These are phyloP conservation scores for Boletus smithii DNA, from an alignment of 1,284 basidiomycete species.

Conservation along the genomic window DNA sequence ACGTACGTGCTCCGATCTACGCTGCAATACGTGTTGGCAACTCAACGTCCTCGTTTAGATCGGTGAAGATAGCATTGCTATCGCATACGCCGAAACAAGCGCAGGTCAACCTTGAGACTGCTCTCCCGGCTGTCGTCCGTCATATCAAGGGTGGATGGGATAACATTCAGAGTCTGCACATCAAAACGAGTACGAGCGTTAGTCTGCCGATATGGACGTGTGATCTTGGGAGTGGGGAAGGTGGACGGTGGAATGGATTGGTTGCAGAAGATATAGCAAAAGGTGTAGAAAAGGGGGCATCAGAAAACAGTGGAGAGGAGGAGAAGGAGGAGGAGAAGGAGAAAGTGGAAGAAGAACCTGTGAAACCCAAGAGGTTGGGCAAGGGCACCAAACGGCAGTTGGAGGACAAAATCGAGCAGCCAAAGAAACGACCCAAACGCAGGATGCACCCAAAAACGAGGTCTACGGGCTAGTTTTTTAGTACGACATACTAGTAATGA, in stretches of 20 bases:
- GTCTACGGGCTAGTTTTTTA: too few species aligned
- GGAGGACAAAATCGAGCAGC: slow-evolving; percentile 11
- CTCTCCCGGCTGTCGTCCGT: slow-evolving; percentile 74
- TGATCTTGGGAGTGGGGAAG: slow-evolving; percentile 57
- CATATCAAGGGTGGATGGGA: slow-evolving; percentile 84
- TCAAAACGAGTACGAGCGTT: slow-evolving; percentile 88
- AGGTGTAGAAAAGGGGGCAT: slow-evolving; percentile 21
- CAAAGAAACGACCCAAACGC: slow-evolving; percentile 19
- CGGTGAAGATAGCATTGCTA: slow-evolving; percentile 81
- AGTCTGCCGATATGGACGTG: slow-evolving; percentile 90
- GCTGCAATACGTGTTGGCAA: background rate
- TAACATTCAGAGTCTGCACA: slow-evolving; percentile 85
- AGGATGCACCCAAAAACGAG: too few species aligned
- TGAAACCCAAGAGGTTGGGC: slow-evolving; percentile 1
- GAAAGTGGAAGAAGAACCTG: background rate
- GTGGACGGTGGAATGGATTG: slow-evolving; percentile 61
- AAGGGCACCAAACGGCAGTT: slow-evolving; percentile 15
- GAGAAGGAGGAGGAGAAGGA: background rate
- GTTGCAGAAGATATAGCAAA: slow-evolving; percentile 26
- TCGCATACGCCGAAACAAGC: slow-evolving; percentile 74
- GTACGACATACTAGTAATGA: too few species aligned
- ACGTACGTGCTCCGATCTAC: slow-evolving; percentile 52
- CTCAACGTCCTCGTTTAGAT: slow-evolving; percentile 42
- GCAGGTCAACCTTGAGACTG: slow-evolving; percentile 74
- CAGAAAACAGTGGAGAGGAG: slow-evolving; percentile 9